phyloP scores from a whole-genome alignment of 495 filamentous ascomycete genomes.

The Aspergillus conjunctus region DNA sequence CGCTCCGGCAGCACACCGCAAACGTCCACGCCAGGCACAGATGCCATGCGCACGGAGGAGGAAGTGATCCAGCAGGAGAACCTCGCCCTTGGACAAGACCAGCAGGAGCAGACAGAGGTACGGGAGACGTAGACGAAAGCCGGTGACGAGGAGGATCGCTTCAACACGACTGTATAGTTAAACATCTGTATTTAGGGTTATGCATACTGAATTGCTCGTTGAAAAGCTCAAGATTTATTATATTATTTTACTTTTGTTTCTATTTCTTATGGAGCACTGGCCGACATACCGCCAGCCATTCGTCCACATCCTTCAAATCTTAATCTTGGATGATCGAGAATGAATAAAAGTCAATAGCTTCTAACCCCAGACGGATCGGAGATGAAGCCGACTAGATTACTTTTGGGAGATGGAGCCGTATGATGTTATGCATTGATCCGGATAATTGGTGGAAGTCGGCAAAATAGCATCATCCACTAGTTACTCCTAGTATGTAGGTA shows the following conservation, averaged over 20 bases:
- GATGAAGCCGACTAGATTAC: conserved; percentile 6
- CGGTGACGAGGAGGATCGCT: conserved; percentile 45
- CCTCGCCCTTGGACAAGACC: conserved; percentile 43
- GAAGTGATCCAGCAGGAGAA: conserved; percentile 39
- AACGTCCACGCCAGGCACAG: conserved; percentile 24
- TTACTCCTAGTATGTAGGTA: too few species aligned
- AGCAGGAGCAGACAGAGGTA: conserved; percentile 38
- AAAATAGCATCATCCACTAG: background rate
- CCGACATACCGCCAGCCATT: too few species aligned
- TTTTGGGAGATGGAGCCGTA: background rate
- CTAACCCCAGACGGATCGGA: conserved; percentile 16
- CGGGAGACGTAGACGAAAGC: conserved; percentile 46
- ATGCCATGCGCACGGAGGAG: conserved; percentile 41
- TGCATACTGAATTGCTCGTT: conserved; percentile 5
- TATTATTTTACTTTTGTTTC: conserved; percentile 1
- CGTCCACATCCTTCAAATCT: too few species aligned
- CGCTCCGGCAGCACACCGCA: conserved; percentile 29
- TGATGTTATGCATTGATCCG: background rate
- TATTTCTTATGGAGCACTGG: background rate
- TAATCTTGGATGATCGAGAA: too few species aligned
- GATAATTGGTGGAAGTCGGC: too few species aligned
- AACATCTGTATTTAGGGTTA: conserved; percentile 1
- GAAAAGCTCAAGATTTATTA: conserved; percentile 19
- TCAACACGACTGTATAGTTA: conserved; percentile 40
- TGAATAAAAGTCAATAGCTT: background rate